phyloP scores from a whole-genome alignment of 768 basidiomycete species.

The Tricholoma matsutake region DNA sequence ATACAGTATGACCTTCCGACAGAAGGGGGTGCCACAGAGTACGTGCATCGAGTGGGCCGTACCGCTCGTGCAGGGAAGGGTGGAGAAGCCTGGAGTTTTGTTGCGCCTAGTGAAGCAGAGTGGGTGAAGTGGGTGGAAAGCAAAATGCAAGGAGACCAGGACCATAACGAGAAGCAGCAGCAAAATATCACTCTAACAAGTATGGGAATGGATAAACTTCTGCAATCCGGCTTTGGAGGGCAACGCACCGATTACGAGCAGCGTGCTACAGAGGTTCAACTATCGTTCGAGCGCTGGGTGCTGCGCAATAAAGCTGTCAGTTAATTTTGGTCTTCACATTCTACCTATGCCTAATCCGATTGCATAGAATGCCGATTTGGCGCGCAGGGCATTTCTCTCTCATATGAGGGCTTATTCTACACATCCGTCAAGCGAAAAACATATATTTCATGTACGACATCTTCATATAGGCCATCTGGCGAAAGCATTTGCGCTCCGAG shows the following conservation, averaged over 20 bases:
- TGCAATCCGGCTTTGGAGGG: constrained; percentile 85
- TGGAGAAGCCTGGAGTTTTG: constrained; percentile 94
- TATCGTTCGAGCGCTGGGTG: constrained; percentile 95
- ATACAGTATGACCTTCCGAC: constrained; percentile 97
- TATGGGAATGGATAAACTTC: constrained; percentile 64
- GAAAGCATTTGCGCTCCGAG: constrained; percentile 87
- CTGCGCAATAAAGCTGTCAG: constrained; percentile 66
- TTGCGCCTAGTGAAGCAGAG: constrained; percentile 78
- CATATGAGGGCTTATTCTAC: constrained; percentile 97
- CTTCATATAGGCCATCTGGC: constrained; percentile 94
- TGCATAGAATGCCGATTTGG: constrained; percentile 66
- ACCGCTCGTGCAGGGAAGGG: constrained; percentile 96
- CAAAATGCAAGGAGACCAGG: constrained; percentile 64
- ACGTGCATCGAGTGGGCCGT: constrained; percentile 94
- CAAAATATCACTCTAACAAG: constrained; percentile 51
- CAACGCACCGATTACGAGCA: constrained; percentile 76
- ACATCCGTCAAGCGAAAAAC: constrained; percentile 92
- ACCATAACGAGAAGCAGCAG: constrained; percentile 24
- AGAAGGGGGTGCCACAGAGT: constrained; percentile 94
- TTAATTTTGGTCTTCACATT: constrained; percentile 10
- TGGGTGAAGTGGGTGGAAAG: constrained; percentile 92
- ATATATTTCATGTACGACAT: constrained; percentile 93
- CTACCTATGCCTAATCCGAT: constrained; percentile 3
- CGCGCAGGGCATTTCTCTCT: constrained; percentile 85
- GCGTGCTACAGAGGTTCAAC: constrained; percentile 93